A percentile compares a stretch with the other conserved stretches of the same genome.
These are phyloP conservation scores for Fusarium scirpi DNA, from an alignment of 2,329 filamentous ascomycete genomes.

Conservation along the genomic window DNA sequence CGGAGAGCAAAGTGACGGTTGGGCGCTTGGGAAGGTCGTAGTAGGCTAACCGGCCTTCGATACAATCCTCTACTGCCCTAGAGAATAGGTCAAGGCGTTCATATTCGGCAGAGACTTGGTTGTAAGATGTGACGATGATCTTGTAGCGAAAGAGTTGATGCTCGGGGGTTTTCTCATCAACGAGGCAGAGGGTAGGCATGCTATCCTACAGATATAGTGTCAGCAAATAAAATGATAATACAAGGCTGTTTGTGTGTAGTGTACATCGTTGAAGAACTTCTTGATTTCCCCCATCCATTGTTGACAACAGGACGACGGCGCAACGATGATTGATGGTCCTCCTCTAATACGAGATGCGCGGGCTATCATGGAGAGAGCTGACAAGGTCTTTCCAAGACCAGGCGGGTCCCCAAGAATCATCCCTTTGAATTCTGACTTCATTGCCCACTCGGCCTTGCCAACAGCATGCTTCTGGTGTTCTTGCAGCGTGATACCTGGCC, in stretches of 20 bases:
- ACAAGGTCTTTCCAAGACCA: no score
- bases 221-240: fast-evolving
- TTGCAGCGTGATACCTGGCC: background rate
- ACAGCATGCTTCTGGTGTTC: background rate
- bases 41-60: fast-evolving
- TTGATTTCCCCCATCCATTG: background rate
- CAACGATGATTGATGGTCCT: no score
- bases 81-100: background rate
- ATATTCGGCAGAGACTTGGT: background rate
- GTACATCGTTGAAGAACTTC: background rate
- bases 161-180: no score
- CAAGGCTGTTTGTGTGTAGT: background rate
- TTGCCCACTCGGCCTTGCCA: background rate
- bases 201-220: background rate
- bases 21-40: background rate
- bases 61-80: no score
- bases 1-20: no score
- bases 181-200: background rate
- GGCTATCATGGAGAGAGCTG: no score
- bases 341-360: no score
- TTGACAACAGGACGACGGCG: background rate
- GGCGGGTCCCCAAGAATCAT: background rate
- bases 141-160: background rate
- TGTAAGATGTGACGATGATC: background rate
- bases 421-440: background rate